A percentile compares a stretch with the other conserved stretches of the same genome.
Evolutionary conservation across 2,329 filamentous ascomycete species (phyloP).

Genomic region (Pseudonectria foliicola): DNA sequence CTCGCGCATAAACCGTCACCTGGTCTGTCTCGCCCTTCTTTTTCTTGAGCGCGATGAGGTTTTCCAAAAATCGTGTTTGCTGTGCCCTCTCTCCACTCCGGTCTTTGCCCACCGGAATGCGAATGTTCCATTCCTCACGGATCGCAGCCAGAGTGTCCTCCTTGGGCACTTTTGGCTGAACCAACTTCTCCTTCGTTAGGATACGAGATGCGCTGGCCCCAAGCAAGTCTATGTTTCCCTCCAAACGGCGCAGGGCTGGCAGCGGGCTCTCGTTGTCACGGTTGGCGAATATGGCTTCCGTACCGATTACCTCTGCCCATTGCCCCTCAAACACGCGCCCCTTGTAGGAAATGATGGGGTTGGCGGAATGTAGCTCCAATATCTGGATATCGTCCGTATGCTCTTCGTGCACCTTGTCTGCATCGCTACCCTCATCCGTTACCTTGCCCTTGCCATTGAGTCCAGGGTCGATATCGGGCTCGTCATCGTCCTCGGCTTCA

Average conservation of each 20-base stretch:
- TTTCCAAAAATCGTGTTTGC: conserved; percentile 55
- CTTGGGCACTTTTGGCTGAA: conserved; percentile 39
- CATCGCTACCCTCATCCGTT: conserved; percentile 7
- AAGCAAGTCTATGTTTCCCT: conserved; percentile 60
- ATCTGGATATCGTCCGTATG: conserved; percentile 57
- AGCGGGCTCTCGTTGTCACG: conserved; percentile 43
- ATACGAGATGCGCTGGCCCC: conserved; percentile 65
- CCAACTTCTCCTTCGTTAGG: conserved; percentile 55
- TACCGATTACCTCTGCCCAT: conserved; percentile 80
- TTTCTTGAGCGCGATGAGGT: conserved; percentile 57
- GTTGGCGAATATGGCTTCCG: conserved; percentile 65
- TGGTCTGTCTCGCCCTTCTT: conserved; percentile 57
- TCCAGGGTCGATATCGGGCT: conserved; percentile 17
- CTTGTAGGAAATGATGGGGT: conserved; percentile 74
- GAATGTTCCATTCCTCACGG: conserved; percentile 36
- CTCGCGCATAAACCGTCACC: conserved; percentile 52
- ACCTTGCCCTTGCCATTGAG: conserved; percentile 16
- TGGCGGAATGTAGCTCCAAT: conserved; percentile 68
- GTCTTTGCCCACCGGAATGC: conserved; percentile 38
- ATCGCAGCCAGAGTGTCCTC: conserved; percentile 32
- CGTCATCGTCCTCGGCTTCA: conserved; percentile 26
- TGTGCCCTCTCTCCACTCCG: conserved; percentile 41
- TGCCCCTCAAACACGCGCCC: conserved; percentile 70
- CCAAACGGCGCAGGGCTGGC: conserved; percentile 43
- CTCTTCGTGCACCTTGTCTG: conserved; percentile 11